Percentiles rank a stretch among this genome's conserved stretches.
These are phyloP conservation scores for Podospora conica DNA, from an alignment of 495 filamentous ascomycete species.

Conservation along the genomic window DNA sequence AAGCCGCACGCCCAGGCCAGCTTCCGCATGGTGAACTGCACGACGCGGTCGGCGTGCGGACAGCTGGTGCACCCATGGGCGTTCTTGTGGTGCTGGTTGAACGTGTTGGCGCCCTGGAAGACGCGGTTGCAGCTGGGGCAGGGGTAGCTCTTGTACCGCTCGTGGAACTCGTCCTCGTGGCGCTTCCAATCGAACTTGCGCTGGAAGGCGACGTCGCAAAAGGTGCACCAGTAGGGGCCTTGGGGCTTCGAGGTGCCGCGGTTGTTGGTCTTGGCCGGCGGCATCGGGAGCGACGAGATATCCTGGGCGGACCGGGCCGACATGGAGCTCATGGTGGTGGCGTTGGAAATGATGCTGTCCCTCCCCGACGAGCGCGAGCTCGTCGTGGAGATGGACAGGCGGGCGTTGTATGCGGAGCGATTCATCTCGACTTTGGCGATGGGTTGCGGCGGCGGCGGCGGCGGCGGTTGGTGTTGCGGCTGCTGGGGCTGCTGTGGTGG, in stretches of 20 bases:
- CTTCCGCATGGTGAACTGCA: conserved; percentile 32
- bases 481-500: conserved; percentile 11
- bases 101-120: conserved; percentile 46
- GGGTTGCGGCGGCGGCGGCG: neutral
- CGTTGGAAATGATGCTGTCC: conserved; percentile 26
- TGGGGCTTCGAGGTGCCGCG: conserved; percentile 26
- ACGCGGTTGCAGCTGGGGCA: conserved; percentile 44
- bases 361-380: conserved; percentile 33
- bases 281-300: conserved; percentile 10
- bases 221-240: conserved; percentile 46
- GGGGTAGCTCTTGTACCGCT: conserved; percentile 45
- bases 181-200: conserved; percentile 50
- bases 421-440: conserved; percentile 4
- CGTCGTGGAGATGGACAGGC: conserved; percentile 32
- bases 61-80: conserved; percentile 46
- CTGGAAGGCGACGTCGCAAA: conserved; percentile 45
- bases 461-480: conserved; percentile 10
- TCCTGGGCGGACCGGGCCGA: conserved; percentile 22
- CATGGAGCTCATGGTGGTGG: conserved; percentile 28
- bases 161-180: conserved; percentile 49
- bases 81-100: conserved; percentile 48
- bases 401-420: conserved; percentile 14
- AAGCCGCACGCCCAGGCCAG: conserved; percentile 43
- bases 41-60: conserved; percentile 42
- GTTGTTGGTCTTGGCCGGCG: conserved; percentile 24